phyloP scores from a whole-genome alignment of 352 stramenopile species.

The Pythium oligandrum region DNA sequence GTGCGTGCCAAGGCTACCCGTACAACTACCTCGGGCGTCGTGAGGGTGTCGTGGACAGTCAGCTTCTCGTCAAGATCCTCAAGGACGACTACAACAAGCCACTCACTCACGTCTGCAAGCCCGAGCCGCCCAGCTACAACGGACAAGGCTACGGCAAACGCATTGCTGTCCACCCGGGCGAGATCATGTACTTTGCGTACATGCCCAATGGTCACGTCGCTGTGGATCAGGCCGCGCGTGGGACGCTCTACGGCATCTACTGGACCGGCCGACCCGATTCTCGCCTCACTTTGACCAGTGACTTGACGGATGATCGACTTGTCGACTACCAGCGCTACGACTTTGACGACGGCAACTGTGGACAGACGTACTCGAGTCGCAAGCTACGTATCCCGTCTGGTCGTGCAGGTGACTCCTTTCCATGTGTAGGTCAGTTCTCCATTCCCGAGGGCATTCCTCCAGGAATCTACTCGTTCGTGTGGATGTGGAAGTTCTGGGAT shows the following conservation, averaged over 20 bases:
- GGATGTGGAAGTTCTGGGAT: conserved; percentile 58
- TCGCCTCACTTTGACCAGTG: conserved; percentile 29
- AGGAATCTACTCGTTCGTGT: conserved; percentile 54
- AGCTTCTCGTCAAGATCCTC: conserved; percentile 46
- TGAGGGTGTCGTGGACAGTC: conserved; percentile 19
- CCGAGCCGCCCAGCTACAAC: conserved; percentile 20
- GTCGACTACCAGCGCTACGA: conserved; percentile 48
- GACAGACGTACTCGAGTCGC: conserved; percentile 29
- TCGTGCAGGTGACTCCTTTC: conserved; percentile 36
- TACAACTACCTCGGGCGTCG: conserved; percentile 51
- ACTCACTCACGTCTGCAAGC: conserved; percentile 24
- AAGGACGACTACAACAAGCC: conserved; percentile 27
- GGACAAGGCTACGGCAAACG: conserved; percentile 19
- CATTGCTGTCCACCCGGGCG: conserved; percentile 20
- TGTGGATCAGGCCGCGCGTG: conserved; percentile 45
- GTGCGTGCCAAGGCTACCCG: conserved; percentile 48
- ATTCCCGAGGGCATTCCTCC: conserved; percentile 30
- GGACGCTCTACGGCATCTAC: conserved; percentile 51
- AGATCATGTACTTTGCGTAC: conserved; percentile 49
- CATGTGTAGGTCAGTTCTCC: conserved; percentile 38
- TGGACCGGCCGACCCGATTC: conserved; percentile 34
- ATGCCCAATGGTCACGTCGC: conserved; percentile 55
- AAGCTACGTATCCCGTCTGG: conserved; percentile 15
- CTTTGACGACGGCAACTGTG: conserved; percentile 59
- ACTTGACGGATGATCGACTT: conserved; percentile 39